Evolutionary conservation across 441 rosid species (phyloP).

Genomic region (Arabidopsis hybrid): DNA sequence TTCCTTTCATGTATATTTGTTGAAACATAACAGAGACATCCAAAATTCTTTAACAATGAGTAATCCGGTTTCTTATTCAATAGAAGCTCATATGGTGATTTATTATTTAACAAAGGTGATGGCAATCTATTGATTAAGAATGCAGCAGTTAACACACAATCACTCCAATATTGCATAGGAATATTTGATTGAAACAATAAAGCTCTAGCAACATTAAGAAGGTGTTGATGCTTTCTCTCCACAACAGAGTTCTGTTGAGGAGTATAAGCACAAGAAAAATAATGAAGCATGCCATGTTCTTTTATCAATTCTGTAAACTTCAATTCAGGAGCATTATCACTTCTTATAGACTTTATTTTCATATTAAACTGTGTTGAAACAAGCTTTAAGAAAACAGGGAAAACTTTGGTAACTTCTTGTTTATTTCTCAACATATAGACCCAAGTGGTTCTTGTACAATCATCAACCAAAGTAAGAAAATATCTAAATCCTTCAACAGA

Average conservation of each 20-base stretch:
- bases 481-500: too few relatives aligned
- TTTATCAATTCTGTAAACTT: not conserved
- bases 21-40: not conserved
- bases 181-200: not conserved
- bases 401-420: too few relatives aligned
- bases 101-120: fast-evolving
- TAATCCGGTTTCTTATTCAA: fast-evolving
- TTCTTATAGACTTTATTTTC: too few relatives aligned
- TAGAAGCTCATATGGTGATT: not conserved
- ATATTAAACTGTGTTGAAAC: not conserved
- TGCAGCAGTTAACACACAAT: not conserved
- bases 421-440: not conserved
- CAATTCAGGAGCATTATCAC: not conserved
- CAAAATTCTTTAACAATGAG: fast-evolving
- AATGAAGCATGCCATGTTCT: not conserved
- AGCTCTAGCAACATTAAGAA: not conserved
- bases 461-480: too few relatives aligned
- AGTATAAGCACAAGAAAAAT: not conserved
- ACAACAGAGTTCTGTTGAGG: not conserved
- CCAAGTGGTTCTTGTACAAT: too few relatives aligned
- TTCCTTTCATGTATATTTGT: fast-evolving
- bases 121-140: not conserved
- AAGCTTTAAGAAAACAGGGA: too few relatives aligned
- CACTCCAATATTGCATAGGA: not conserved
- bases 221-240: not conserved